A percentile compares a stretch with the other conserved stretches of the same genome.
Evolutionary conservation across 331 rosid genomes (phyloP).

Genomic region (Malus hybrid): DNA sequence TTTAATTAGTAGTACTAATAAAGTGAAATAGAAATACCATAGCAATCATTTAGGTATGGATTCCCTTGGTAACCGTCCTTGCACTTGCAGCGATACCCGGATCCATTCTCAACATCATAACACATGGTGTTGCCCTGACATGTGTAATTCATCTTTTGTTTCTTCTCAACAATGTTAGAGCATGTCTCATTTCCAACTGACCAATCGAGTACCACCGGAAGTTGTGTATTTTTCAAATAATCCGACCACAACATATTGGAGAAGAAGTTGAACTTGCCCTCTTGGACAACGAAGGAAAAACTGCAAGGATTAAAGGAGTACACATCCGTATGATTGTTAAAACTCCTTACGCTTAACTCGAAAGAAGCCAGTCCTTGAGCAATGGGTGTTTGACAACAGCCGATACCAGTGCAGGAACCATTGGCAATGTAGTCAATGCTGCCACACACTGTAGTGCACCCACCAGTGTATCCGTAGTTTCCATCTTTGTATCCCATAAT

Average conservation of each 20-base stretch:
- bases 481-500: not conserved
- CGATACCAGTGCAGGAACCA: not conserved
- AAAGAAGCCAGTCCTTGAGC: not conserved
- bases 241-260: not conserved
- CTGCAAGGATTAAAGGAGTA: not conserved
- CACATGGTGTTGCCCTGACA: not conserved
- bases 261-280: not conserved
- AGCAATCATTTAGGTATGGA: conserved; percentile 11
- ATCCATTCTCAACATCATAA: not conserved
- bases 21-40: not conserved
- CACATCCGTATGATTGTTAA: rapidly evolving
- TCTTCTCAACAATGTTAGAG: not conserved
- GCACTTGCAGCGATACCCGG: conserved; percentile 11
- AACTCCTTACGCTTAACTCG: rapidly evolving
- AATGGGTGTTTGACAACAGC: conserved; percentile 12
- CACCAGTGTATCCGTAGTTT: not conserved
- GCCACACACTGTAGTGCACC: not conserved
- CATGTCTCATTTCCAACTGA: not conserved
- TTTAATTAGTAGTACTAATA: too few species aligned
- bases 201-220: conserved; percentile 16
- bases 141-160: not conserved
- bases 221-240: not conserved
- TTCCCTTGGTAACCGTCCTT: conserved; percentile 10
- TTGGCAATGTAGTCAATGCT: not conserved
- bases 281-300: not conserved